Percentiles rank a stretch among this genome's conserved stretches.
Evolutionary conservation across 2,329 filamentous ascomycete genomes (phyloP).

Genomic region (Laburnicola sp.): DNA sequence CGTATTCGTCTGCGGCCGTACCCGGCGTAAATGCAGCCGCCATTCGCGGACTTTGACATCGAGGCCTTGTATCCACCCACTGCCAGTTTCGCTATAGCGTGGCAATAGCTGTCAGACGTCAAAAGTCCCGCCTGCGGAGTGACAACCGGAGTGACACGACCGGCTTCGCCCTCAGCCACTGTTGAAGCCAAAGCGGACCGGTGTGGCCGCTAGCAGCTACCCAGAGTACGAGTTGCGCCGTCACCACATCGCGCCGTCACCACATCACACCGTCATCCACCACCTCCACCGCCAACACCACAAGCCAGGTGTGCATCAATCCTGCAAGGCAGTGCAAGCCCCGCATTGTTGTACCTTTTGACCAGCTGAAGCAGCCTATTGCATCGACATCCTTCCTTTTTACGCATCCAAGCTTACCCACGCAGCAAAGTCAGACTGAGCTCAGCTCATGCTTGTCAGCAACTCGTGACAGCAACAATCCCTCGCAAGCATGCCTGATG

Average conservation of each 20-base stretch:
- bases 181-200: background rate
- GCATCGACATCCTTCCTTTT: too few relatives aligned
- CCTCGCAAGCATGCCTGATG: constrained; percentile 9
- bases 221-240: background rate
- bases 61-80: background rate
- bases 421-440: background rate
- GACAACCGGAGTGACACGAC: background rate
- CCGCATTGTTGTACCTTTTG: too few relatives aligned
- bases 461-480: constrained; percentile 5
- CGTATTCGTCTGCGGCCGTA: background rate
- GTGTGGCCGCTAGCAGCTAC: background rate
- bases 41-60: background rate
- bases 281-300: background rate
- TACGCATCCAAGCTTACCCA: background rate
- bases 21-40: background rate
- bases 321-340: too few relatives aligned
- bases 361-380: too few relatives aligned
- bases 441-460: constrained; percentile 16
- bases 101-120: background rate
- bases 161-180: background rate
- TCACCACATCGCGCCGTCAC: background rate
- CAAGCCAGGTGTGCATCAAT: too few relatives aligned
- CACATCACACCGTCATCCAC: background rate
- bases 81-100: constrained; percentile 1
- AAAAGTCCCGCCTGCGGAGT: constrained; percentile 4